Evolutionary conservation across 768 basidiomycete species (phyloP).

Genomic region (Rhodotorula kratochvilovae): DNA sequence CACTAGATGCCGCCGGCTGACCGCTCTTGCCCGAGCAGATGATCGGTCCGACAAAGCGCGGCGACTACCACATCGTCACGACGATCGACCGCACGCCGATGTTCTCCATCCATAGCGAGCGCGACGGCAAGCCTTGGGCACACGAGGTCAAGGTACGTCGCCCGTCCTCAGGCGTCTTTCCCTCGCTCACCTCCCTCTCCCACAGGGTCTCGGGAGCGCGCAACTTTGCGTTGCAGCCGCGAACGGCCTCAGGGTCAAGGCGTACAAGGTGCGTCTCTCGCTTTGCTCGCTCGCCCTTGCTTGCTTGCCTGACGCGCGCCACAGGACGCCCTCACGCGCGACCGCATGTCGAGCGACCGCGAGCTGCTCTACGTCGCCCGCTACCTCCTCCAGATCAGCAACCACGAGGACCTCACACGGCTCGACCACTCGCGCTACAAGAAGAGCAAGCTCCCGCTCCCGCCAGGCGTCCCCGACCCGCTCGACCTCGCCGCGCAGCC

Average conservation of each 20-base stretch:
- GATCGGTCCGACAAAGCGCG: conserved; percentile 10
- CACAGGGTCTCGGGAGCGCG: conserved; percentile 61
- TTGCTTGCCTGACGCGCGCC: not conserved
- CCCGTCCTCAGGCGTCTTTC: conserved; percentile 77
- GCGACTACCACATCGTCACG: conserved; percentile 46
- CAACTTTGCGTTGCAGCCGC: conserved; percentile 80
- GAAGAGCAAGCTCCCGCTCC: conserved; percentile 22
- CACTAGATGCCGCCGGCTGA: no score
- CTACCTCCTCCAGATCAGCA: conserved; percentile 29
- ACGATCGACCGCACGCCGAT: conserved; percentile 82
- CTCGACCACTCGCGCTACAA: conserved; percentile 31
- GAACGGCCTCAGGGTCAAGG: conserved; percentile 74
- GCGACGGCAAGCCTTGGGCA: conserved; percentile 63
- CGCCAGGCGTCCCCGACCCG: conserved; percentile 13
- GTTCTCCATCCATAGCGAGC: conserved; percentile 77
- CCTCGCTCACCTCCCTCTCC: conserved; percentile 51
- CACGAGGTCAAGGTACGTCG: conserved; percentile 64
- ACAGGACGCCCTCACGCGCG: conserved; percentile 10
- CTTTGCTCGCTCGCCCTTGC: not conserved
- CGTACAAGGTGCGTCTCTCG: conserved; percentile 56
- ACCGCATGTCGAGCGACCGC: conserved; percentile 10
- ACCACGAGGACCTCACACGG: conserved; percentile 13
- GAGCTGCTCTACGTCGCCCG: conserved; percentile 32
- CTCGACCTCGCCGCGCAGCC: not conserved
- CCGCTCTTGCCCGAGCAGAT: not conserved